Evolutionary conservation across 306 rosid genomes (phyloP).

Genomic region (Quercus glauca): DNA sequence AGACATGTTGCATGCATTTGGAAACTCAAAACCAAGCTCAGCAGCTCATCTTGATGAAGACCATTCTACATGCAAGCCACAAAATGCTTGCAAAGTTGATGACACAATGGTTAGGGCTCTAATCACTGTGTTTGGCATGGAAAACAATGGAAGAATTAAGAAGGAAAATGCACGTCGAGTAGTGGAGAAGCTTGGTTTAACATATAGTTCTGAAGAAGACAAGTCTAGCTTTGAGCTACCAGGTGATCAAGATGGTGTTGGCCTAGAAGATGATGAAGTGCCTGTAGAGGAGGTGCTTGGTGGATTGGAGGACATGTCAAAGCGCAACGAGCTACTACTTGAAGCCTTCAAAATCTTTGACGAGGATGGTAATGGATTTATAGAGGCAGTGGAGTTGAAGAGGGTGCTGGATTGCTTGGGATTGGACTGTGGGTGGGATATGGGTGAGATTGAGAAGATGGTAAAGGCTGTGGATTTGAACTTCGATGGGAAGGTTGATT

Average conservation of each 20-base stretch:
- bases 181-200: conserved; percentile 78
- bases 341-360: conserved; percentile 90
- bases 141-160: conserved; percentile 71
- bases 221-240: conserved; percentile 44
- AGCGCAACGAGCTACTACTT: conserved; percentile 45
- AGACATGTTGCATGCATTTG: conserved; percentile 52
- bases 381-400: conserved; percentile 85
- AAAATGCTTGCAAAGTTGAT: conserved; percentile 35
- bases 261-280: conserved; percentile 40
- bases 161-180: conserved; percentile 64
- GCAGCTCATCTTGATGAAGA: conserved; percentile 7
- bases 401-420: conserved; percentile 90
- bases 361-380: conserved; percentile 84
- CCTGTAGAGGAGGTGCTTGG: conserved; percentile 64
- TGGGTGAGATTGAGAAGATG: conserved; percentile 72
- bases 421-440: conserved; percentile 80
- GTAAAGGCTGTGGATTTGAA: conserved; percentile 77
- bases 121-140: conserved; percentile 83
- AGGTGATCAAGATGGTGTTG: conserved; percentile 13
- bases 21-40: conserved; percentile 30
- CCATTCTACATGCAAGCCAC: conserved; percentile 11
- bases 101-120: conserved; percentile 58
- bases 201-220: conserved; percentile 34
- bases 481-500: conserved; percentile 88
- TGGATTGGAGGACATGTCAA: conserved; percentile 43